Evolutionary conservation across 2,329 filamentous ascomycete species (phyloP).

Genomic region (Aspergillus bombycis): DNA sequence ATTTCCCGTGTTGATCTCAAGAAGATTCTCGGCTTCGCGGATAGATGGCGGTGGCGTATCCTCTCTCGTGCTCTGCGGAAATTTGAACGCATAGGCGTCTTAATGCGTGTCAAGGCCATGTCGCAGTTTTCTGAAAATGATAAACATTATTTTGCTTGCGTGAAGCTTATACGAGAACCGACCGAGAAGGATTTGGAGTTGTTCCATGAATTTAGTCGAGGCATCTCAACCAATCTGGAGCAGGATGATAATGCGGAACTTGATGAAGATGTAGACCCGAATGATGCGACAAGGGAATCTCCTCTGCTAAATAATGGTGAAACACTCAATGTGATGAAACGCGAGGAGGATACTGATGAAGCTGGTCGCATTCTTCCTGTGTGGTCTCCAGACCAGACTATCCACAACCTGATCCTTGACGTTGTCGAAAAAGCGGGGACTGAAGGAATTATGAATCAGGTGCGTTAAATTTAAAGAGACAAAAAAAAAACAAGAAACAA

Average conservation of each 20-base stretch:
- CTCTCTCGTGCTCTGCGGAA: conserved; percentile 48
- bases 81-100: conserved; percentile 49
- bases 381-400: conserved; percentile 58
- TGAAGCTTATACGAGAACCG: conserved; percentile 49
- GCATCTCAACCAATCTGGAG: conserved; percentile 30
- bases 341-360: conserved; percentile 31
- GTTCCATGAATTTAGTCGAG: conserved; percentile 42
- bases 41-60: conserved; percentile 44
- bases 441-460: conserved; percentile 53
- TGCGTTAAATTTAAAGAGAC: conserved; percentile 15
- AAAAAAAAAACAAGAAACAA: too few species aligned
- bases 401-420: conserved; percentile 58
- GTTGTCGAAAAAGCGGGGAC: conserved; percentile 51
- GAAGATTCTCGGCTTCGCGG: conserved; percentile 46
- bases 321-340: conserved; percentile 17
- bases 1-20: conserved; percentile 58
- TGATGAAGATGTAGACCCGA: conserved; percentile 41
- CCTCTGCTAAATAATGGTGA: conserved; percentile 18
- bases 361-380: conserved; percentile 48
- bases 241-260: conserved; percentile 33
- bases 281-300: conserved; percentile 16
- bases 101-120: conserved; percentile 47
- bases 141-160: conserved; percentile 41
- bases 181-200: conserved; percentile 42
- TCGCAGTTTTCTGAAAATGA: conserved; percentile 44